These are phyloP conservation scores for Glarea lozoyensis DNA, from an alignment of 495 filamentous ascomycete genomes.

Conservation along the genomic window DNA sequence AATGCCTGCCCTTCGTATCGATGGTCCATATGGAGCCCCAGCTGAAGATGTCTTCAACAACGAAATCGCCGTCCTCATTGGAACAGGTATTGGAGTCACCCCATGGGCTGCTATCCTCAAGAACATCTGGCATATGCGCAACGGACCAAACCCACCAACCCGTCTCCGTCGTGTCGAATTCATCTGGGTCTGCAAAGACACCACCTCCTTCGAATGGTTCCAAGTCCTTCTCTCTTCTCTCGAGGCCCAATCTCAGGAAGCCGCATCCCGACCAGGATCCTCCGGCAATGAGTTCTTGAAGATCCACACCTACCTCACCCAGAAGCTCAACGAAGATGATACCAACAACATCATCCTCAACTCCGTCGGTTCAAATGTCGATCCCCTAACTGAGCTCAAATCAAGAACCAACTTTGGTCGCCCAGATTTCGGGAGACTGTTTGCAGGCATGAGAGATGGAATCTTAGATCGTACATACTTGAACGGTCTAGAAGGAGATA, in stretches of 20 bases:
- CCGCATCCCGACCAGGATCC: conserved; percentile 52
- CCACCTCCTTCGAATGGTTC: conserved; percentile 96
- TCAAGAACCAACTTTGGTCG: conserved; percentile 91
- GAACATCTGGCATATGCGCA: conserved; percentile 94
- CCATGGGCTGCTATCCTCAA: conserved; percentile 97
- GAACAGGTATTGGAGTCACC: conserved; percentile 95
- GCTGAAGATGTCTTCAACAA: conserved; percentile 98
- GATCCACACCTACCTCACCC: conserved; percentile 97
- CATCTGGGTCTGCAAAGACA: conserved; percentile 98
- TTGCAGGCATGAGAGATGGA: conserved; percentile 78
- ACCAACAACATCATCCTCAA: conserved; percentile 96
- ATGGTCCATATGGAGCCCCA: conserved; percentile 93
- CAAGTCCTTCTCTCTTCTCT: conserved; percentile 86
- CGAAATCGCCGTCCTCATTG: conserved; percentile 94
- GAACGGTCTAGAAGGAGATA: conserved; percentile 61
- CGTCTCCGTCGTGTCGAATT: conserved; percentile 94
- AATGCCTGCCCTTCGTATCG: conserved; percentile 83
- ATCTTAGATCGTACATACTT: conserved; percentile 81
- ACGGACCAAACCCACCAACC: conserved; percentile 72
- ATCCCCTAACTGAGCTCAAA: conserved; percentile 87
- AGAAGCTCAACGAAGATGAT: conserved; percentile 82
- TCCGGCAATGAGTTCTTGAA: conserved; percentile 78
- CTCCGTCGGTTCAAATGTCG: conserved; percentile 74
- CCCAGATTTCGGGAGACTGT: conserved; percentile 79
- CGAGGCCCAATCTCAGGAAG: conserved; percentile 71